Base-by-base conservation (phyloP, 2,329 filamentous ascomycete species). In the Chaetomiaceae sp. region DNA sequence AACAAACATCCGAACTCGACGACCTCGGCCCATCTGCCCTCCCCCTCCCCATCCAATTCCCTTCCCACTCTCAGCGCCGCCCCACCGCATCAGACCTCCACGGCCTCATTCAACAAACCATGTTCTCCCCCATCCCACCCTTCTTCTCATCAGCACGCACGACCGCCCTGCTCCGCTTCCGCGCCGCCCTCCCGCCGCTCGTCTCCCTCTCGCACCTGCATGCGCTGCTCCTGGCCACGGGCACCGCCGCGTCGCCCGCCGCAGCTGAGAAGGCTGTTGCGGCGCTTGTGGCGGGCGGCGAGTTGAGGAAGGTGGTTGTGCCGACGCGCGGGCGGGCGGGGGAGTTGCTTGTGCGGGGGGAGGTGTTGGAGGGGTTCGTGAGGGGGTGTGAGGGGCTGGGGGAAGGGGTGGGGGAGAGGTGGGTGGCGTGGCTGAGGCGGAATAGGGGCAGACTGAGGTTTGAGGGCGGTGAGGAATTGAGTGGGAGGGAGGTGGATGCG, bases 151-250 rank as follows among this genome's bases (percentile, higher is more conserved):
- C 79, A 5, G 76, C 74, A 17, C 71, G 81, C 10, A 79, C 81
- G 12, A 71, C 82, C 2, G 76, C 84, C 57, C 66, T 85, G 14
- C 69, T 88, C 42, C 78, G 81, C 51, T 81, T 77, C 59, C 72
- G 83, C 15, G 65, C 64, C 26, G 65, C 65, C 12, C 62, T 86
- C 32, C 82, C 86, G 9, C 79, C 79, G 0, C 68, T 88, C 18
- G 78, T 84, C 5, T 83, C 80, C 0, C 63, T 81, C 17, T 75
- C 80, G 1, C 84, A 89, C 60, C 62, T 89, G 6, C 76, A 83
- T 51, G 76, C 82, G 1, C 64, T 88, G 2, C 70, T 84, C 36
- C 22, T 26, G 66, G 43, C 18, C 9, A 17, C 26, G 6, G 65
- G 9, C 2, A 19, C 12, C 11, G 80, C 77, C 2, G 1, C 11